These are phyloP conservation scores for Ophiostoma piceae DNA, from an alignment of 2,329 filamentous ascomycete genomes.

Conservation along the genomic window DNA sequence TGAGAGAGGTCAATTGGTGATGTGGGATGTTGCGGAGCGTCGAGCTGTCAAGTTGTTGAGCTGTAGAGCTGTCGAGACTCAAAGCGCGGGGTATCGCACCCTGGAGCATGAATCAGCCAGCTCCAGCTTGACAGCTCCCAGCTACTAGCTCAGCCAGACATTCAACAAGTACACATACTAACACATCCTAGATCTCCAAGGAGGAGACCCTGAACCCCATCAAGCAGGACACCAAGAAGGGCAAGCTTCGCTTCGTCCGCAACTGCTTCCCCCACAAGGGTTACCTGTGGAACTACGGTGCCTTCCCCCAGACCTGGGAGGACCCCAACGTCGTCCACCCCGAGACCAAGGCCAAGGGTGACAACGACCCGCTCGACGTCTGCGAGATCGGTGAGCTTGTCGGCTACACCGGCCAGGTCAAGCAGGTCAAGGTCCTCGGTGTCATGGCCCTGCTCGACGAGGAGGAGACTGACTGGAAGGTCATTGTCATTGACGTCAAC, in stretches of 20 bases:
- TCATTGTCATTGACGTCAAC: conserved; percentile 98
- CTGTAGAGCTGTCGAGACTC: too few species aligned
- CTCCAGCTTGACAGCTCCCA: not conserved
- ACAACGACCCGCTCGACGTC: conserved; percentile 98
- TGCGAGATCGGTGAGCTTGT: conserved; percentile 99
- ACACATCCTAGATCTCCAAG: conserved; percentile 75
- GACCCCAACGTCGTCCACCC: conserved; percentile 94
- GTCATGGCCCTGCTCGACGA: conserved; percentile 99
- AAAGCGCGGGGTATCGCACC: not conserved
- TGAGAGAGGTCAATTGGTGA: not conserved
- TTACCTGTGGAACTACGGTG: conserved; percentile 99
- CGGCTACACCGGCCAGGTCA: conserved; percentile 91
- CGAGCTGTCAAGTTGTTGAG: too few species aligned
- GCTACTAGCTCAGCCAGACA: not conserved
- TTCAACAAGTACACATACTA: conserved; percentile 5
- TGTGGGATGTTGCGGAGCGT: not conserved
- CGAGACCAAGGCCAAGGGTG: conserved; percentile 99
- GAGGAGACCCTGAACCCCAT: conserved; percentile 97
- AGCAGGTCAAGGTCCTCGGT: conserved; percentile 99
- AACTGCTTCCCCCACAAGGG: conserved; percentile 99
- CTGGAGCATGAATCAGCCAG: not conserved
- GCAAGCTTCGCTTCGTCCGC: conserved; percentile 97
- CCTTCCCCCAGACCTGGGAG: conserved; percentile 99
- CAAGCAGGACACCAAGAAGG: conserved; percentile 99
- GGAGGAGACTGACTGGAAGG: conserved; percentile 99